Base-by-base conservation (phyloP, 345 rosid species). In the Camelina sativa region DNA sequence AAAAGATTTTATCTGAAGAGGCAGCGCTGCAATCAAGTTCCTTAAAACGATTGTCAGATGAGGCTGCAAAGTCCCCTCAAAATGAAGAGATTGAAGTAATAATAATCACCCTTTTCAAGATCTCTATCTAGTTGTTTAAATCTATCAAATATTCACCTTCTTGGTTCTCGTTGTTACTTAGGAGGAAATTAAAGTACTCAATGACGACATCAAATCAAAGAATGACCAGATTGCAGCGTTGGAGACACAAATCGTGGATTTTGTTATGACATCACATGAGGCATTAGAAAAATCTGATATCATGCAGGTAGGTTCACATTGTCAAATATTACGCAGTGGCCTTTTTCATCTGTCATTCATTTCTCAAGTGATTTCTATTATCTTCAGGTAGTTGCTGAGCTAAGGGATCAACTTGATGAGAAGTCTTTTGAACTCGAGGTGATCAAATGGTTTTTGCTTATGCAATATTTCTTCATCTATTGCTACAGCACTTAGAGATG, bases 341-440 rank as follows among this genome's bases (percentile, higher is more conserved):
- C 16, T 77, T 11, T 12, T 66, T 43, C 20, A 15, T 65, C 19
- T 20, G 44, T 22, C 57, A 67, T 65, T 63, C 22, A 35, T 73
- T 70, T 65, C 73, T 69, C 70, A 66, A 72, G 32, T 59, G 13
- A 63, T 68, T 48, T 83, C 74, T 73, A 70, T 25, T n/a, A 80
- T 79, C 65, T 78, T 83, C 92, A 92, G 98, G 76, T 81, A 25
- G 67, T 95, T 69, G 90, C 87, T 70, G 97, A 88, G 76, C 81
- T 95, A 81, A 81, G 77, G 73, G 89, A 82, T 41, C 94, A 90
- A 79, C 80, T 95, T 80, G 88, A 87, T 84, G 99, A 92, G 82
- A 92, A 90, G 82, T 90, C 96, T 44, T 89, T 95, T 53, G 98
- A 90, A 79, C 98, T 95, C 38, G 91, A 95, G 99, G 99, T 95